Percentiles rank a stretch among this genome's conserved stretches.
Evolutionary conservation across 208 protist genomes (phyloP).

Genomic region (Trypanosoma theileri): DNA sequence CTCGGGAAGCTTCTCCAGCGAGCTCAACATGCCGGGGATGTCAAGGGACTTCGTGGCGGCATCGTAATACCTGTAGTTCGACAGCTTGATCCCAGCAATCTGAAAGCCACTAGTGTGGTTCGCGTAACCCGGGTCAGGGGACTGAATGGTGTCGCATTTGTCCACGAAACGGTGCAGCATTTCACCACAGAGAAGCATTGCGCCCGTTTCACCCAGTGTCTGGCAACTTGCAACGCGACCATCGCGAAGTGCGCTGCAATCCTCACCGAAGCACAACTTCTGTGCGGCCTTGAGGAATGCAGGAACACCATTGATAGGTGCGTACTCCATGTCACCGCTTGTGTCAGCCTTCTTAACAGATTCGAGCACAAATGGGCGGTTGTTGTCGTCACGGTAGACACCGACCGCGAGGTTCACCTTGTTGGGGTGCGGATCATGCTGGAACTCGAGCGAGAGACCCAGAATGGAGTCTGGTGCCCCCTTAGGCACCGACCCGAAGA

Average conservation of each 20-base stretch:
- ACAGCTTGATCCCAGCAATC: conserved; percentile 38
- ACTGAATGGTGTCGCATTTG: conserved; percentile 43
- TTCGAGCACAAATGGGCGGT: conserved; percentile 90
- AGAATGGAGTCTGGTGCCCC: conserved; percentile 75
- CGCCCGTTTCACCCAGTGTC: conserved; percentile 83
- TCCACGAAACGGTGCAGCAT: conserved; percentile 49
- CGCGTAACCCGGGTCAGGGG: conserved; percentile 69
- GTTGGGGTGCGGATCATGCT: conserved; percentile 64
- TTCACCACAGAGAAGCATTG: conserved; percentile 63
- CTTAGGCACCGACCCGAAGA: conserved; percentile 46
- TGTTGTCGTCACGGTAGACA: conserved; percentile 95
- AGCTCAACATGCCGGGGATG: conserved; percentile 66
- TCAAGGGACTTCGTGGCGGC: conserved; percentile 57
- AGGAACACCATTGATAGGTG: conserved; percentile 91
- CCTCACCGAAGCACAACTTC: conserved; percentile 89
- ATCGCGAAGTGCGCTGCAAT: conserved; percentile 38
- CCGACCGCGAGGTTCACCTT: conserved; percentile 97
- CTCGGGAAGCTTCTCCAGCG: conserved; percentile 55
- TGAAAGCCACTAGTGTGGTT: conserved; percentile 80
- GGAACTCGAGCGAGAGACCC: conserved; percentile 58
- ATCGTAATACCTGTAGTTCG: conserved; percentile 79
- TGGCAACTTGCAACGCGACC: conserved; percentile 74
- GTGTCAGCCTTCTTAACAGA: conserved; percentile 81
- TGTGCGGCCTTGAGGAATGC: conserved; percentile 74
- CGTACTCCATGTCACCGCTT: conserved; percentile 90